Conservation (phyloP, 768 basidiomycete species). For the Lentinula sp. region DNA sequence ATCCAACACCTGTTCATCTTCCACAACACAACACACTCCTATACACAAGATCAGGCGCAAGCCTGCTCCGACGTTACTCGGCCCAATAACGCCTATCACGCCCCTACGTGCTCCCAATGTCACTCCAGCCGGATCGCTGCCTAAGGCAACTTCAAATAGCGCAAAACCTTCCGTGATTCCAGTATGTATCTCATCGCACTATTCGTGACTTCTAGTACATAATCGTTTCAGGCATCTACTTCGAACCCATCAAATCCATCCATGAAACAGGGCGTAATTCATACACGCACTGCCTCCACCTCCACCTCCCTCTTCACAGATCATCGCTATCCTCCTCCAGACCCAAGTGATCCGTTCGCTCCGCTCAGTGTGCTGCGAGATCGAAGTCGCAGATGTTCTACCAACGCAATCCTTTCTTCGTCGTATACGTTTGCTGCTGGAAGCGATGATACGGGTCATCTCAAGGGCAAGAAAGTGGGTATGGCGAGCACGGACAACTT, state of each 20-base stretch:
- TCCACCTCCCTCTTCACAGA: not conserved
- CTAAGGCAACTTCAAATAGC: not conserved
- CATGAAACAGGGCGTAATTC: not conserved
- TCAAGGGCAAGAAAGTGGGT: not conserved
- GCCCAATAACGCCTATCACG: constrained; percentile 22
- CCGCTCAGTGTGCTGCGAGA: constrained; percentile 61
- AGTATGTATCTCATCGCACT: not conserved
- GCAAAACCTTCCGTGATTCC: not conserved
- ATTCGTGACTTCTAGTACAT: not conserved
- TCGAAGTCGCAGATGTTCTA: constrained; percentile 22
- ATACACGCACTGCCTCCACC: not conserved
- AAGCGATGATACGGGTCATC: constrained; percentile 3
- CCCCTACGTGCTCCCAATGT: not conserved
- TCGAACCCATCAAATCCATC: not conserved
- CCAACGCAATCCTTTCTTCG: constrained; percentile 8
- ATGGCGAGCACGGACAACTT: not conserved
- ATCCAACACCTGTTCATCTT: not conserved
- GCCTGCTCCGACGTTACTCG: constrained; percentile 47
- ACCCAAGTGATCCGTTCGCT: constrained; percentile 66
- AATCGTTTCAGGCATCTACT: not conserved
- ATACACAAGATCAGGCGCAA: constrained; percentile 40
- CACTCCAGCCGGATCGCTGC: not conserved
- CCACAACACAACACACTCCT: not conserved
- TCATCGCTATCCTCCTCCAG: constrained; percentile 55
- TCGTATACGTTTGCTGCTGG: not conserved